These are phyloP conservation scores for Yamadazyma tumulicola DNA, from an alignment of 805 yeast genomes.

Conservation along the genomic window DNA sequence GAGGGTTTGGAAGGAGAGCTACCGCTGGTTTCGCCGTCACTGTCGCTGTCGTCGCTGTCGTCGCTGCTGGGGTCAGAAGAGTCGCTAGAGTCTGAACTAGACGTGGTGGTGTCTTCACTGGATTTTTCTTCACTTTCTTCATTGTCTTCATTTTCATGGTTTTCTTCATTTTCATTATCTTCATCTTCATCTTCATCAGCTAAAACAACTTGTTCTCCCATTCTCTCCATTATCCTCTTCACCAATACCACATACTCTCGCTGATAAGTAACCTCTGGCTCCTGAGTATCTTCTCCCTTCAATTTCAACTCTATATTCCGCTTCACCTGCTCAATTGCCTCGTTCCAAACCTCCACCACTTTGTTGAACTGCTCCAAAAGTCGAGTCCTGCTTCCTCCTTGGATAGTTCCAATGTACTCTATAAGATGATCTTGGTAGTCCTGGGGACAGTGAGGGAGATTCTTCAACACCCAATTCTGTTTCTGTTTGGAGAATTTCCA, in stretches of 20 bases:
- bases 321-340: constrained; percentile 39
- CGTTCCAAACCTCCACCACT: constrained; percentile 57
- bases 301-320: constrained; percentile 32
- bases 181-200: constrained; percentile 10
- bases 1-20: not conserved
- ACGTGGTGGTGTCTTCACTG: constrained; percentile 1
- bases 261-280: constrained; percentile 12
- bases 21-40: constrained; percentile 6
- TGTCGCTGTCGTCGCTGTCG: constrained; percentile 3
- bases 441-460: constrained; percentile 50
- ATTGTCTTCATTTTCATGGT: constrained; percentile 13
- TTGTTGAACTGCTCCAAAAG: constrained; percentile 46
- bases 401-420: constrained; percentile 55
- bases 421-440: constrained; percentile 50
- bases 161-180: constrained; percentile 7
- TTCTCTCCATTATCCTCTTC: constrained; percentile 21
- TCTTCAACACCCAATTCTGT: constrained; percentile 78
- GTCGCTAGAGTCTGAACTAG: constrained; percentile 1
- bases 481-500: constrained; percentile 89
- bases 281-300: constrained; percentile 16
- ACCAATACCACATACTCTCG: constrained; percentile 39
- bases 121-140: constrained; percentile 2
- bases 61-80: constrained; percentile 1
- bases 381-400: constrained; percentile 68
- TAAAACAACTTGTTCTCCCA: constrained; percentile 19